Evolutionary conservation across 169 alveolate species (phyloP), one percentile per base, ranked within the genome.

Genomic region (Toxoplasma gondii): DNA sequence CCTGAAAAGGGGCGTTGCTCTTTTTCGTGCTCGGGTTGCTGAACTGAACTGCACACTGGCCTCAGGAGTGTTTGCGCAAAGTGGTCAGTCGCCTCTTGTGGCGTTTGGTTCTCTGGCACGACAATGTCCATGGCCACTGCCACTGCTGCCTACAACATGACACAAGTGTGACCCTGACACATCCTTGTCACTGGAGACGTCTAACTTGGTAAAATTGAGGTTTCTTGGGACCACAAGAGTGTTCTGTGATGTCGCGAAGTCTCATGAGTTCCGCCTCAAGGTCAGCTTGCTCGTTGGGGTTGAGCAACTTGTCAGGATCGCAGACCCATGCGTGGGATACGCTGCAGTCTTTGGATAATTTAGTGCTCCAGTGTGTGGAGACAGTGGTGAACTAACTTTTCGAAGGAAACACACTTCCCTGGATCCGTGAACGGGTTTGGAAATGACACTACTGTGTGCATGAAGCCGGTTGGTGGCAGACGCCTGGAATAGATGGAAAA

Each of bases 391-490:
- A 0, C 43, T 70, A 64, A 93, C 95, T 91, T 93, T 10, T 88
- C 43, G 70, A 93, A 93, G 22, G 95, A 43, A 86, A 87, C 93
- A 58, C 95, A 93, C 87, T 93, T 93, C 74, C 45, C 93, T 67
- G 95, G 95, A 39, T 93, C 93, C 86, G 80, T 91, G 91, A 93
- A 93, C 29, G 95, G 95, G 53, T 88, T 87, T 54, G 95, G 95
- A 44, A 93, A 93, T 0, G 95, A 86, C 29, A 88, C 82, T 39
- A 67, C 95, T 17, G 93, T 87, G 84, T 93, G 93, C 91, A 93
- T 39, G 67, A 88, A 92, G 34, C 82, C 95, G 34, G 70, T 90
- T 2, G 34, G 36, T 29, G 78, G 78, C 34, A 64, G 78, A 19
- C 78, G 36, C 78, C 78, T 64, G 78, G 78, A 64, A 19, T 31